Percentiles rank a stretch among this genome's conserved stretches.
These are phyloP conservation scores for Fusarium liriodendri DNA, from an alignment of 2,329 filamentous ascomycete genomes.

Conservation along the genomic window DNA sequence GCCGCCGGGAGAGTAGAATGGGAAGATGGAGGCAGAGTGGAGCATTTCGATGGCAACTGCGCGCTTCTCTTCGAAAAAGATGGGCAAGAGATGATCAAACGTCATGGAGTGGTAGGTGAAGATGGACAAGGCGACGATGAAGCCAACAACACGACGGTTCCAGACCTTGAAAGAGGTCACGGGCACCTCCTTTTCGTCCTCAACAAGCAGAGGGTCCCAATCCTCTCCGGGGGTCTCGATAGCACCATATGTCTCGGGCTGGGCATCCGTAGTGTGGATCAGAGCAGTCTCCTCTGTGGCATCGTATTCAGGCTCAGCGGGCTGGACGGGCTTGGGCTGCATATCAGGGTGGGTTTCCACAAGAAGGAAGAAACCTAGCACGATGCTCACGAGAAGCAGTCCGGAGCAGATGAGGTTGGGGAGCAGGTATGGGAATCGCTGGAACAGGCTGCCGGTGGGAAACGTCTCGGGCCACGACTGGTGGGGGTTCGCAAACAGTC, in stretches of 20 bases:
- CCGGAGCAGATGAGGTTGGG: constrained; percentile 87
- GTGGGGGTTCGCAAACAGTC: constrained; percentile 83
- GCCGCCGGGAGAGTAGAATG: constrained; percentile 69
- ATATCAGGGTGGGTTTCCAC: constrained; percentile 91
- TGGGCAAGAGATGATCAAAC: constrained; percentile 90
- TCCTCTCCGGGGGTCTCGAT: constrained; percentile 64
- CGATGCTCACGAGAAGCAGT: constrained; percentile 81
- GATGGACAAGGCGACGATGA: constrained; percentile 85
- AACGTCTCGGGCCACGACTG: constrained; percentile 79
- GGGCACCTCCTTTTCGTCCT: constrained; percentile 48
- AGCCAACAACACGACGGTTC: constrained; percentile 74
- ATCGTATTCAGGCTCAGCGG: constrained; percentile 61
- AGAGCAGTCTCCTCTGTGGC: constrained; percentile 77
- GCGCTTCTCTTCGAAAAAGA: constrained; percentile 87
- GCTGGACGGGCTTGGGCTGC: constrained; percentile 64
- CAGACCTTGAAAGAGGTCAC: constrained; percentile 56
- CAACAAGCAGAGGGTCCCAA: constrained; percentile 54
- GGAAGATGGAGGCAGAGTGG: constrained; percentile 49
- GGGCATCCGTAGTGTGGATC: constrained; percentile 75
- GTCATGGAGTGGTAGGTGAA: constrained; percentile 97
- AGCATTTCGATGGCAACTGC: constrained; percentile 53
- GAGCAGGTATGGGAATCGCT: constrained; percentile 84
- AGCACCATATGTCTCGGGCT: constrained; percentile 83
- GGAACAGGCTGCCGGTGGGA: constrained; percentile 75
- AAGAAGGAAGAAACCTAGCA: constrained; percentile 83